Conservation (phyloP, 352 stramenopile species). For the Globisporangium cederbergense region DNA sequence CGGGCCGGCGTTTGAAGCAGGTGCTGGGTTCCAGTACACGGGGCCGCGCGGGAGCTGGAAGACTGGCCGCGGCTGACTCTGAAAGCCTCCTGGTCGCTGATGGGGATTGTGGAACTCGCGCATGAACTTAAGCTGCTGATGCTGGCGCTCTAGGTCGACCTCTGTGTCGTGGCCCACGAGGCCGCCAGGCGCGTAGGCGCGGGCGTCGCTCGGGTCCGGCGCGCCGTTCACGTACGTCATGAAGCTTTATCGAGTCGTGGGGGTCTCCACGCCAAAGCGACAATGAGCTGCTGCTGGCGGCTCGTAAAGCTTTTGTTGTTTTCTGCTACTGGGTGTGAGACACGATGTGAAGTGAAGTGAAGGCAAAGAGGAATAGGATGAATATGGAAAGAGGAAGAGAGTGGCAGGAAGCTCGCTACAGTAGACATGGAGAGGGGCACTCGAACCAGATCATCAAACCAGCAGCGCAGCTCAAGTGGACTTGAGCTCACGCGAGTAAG, state of each 20-base stretch:
- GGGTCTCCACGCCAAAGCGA: conserved; percentile 2
- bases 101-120: conserved; percentile 2
- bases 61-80: neutral
- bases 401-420: conserved; percentile 4
- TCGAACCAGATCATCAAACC: conserved; percentile 1
- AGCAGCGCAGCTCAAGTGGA: conserved; percentile 7
- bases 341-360: conserved; percentile 2
- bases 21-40: conserved; percentile 10
- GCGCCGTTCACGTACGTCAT: conserved; percentile 11
- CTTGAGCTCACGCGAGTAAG: conserved; percentile 2
- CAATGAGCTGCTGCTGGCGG: neutral
- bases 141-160: conserved; percentile 9
- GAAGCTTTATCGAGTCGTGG: neutral
- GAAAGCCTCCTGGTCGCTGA: neutral
- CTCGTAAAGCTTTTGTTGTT: neutral
- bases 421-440: neutral
- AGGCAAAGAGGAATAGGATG: neutral
- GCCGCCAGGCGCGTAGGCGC: conserved; percentile 2
- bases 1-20: neutral
- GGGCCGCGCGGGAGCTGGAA: neutral
- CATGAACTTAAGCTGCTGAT: conserved; percentile 5
- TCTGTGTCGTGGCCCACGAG: neutral
- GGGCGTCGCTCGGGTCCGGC: conserved; percentile 1
- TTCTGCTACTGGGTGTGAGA: no score
- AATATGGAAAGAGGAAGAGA: conserved; percentile 3